Conservation (phyloP, 1,284 basidiomycete genomes). For the Schizophyllum commune region DNA sequence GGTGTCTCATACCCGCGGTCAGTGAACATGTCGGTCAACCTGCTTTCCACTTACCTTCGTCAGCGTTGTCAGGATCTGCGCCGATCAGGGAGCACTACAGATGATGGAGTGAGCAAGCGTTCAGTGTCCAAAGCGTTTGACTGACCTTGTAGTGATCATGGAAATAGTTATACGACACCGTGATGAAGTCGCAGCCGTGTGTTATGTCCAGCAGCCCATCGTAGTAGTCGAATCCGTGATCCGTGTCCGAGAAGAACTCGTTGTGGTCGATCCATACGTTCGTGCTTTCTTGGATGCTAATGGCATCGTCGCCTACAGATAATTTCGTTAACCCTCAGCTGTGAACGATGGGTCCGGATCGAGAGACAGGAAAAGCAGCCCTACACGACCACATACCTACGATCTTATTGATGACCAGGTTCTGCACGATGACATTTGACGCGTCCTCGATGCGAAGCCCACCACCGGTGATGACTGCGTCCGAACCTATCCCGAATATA, state of each 20-base stretch:
- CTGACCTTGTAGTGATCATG: slow-evolving; percentile 18
- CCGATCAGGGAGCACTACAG: slow-evolving; percentile 16
- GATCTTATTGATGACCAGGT: slow-evolving; percentile 18
- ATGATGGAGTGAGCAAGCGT: neutral
- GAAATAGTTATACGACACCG: slow-evolving; percentile 18
- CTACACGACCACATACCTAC: slow-evolving; percentile 1
- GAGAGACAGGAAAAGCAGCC: too few species aligned
- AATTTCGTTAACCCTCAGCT: too few species aligned
- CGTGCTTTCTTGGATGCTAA: slow-evolving; percentile 13
- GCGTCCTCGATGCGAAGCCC: slow-evolving; percentile 16
- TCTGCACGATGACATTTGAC: slow-evolving; percentile 18
- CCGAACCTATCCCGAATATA: slow-evolving; percentile 17
- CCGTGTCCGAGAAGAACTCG: slow-evolving; percentile 17
- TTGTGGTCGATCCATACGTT: slow-evolving; percentile 21
- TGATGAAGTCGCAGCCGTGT: slow-evolving; percentile 17
- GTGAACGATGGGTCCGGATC: neutral
- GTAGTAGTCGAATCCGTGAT: slow-evolving; percentile 18
- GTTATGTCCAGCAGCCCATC: slow-evolving; percentile 18
- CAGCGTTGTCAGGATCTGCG: slow-evolving; percentile 13
- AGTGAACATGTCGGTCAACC: neutral
- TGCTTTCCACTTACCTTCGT: slow-evolving; percentile 10
- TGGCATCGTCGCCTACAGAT: slow-evolving; percentile 12
- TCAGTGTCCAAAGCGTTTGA: neutral
- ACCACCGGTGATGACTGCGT: slow-evolving; percentile 16
- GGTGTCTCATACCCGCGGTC: slow-evolving; percentile 10